Percentiles rank a stretch among this genome's conserved stretches.
These are phyloP conservation scores for Bipolaris zeicola DNA, from an alignment of 2,329 filamentous ascomycete species.

Conservation along the genomic window DNA sequence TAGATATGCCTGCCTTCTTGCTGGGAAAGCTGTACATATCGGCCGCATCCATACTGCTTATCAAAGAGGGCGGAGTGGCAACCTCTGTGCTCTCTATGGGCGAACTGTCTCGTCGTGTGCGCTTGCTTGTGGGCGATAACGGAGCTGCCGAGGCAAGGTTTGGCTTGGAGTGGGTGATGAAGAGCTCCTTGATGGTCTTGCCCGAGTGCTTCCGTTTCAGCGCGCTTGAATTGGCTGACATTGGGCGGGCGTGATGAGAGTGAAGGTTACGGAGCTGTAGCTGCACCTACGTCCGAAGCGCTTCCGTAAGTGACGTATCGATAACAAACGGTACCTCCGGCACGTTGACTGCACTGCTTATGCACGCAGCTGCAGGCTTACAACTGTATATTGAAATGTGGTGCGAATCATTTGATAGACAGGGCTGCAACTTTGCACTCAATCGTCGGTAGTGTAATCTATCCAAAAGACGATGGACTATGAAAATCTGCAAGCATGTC, in stretches of 20 bases:
- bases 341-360: background rate
- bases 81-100: conserved; percentile 16
- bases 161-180: conserved; percentile 45
- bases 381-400: background rate
- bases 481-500: background rate
- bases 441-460: background rate
- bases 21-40: conserved; percentile 47
- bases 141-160: conserved; percentile 30
- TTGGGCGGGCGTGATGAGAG: conserved; percentile 29
- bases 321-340: conserved; percentile 7
- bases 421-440: background rate
- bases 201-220: conserved; percentile 47
- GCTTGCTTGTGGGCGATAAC: conserved; percentile 40
- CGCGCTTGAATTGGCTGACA: conserved; percentile 40
- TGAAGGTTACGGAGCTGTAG: conserved; percentile 22
- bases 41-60: conserved; percentile 36
- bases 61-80: conserved; percentile 15
- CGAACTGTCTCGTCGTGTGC: conserved; percentile 36
- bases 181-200: conserved; percentile 45
- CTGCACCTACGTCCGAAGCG: conserved; percentile 34
- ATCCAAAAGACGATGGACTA: too few relatives aligned
- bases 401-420: background rate
- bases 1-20: conserved; percentile 28
- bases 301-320: conserved; percentile 22
- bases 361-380: background rate